Conservation (phyloP, 73 alveolate genomes). For the Stentor coeruleus region DNA sequence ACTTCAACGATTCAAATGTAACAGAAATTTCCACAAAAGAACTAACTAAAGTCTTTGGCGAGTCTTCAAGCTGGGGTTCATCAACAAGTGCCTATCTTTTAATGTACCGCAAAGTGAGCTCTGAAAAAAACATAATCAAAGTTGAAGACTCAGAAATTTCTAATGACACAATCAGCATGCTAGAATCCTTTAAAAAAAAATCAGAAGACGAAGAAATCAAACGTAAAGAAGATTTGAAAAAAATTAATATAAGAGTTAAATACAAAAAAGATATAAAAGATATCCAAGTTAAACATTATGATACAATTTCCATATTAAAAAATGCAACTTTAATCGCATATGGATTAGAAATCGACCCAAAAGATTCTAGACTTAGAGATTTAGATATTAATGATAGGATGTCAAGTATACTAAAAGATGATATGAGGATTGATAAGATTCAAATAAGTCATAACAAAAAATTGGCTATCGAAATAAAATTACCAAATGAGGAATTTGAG, state of each 20-base stretch:
- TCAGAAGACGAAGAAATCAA: not conserved
- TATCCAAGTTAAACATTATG: not conserved
- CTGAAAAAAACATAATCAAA: not conserved
- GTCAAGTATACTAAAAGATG: not conserved
- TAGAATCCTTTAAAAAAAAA: not conserved
- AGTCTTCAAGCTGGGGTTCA: conserved; percentile 17
- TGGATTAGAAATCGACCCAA: not conserved
- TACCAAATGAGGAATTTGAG: conserved; percentile 3
- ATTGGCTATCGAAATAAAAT: conserved; percentile 11
- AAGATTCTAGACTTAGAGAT: not conserved
- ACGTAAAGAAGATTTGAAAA: not conserved
- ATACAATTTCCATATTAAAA: not conserved
- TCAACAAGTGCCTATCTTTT: conserved; percentile 17
- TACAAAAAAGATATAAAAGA: not conserved
- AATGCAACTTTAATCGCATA: not conserved
- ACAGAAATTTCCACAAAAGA: conserved; percentile 52
- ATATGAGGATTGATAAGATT: not conserved
- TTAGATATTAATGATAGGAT: not conserved
- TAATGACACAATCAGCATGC: not conserved
- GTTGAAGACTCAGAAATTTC: conserved; percentile 6
- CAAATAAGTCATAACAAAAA: not conserved
- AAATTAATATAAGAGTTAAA: not conserved
- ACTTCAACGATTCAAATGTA: conserved; percentile 82
- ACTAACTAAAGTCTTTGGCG: conserved; percentile 73
- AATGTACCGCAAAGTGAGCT: conserved; percentile 1